phyloP scores from a whole-genome alignment of 75 land plant genomes.

The Selaginella tamariscina region DNA sequence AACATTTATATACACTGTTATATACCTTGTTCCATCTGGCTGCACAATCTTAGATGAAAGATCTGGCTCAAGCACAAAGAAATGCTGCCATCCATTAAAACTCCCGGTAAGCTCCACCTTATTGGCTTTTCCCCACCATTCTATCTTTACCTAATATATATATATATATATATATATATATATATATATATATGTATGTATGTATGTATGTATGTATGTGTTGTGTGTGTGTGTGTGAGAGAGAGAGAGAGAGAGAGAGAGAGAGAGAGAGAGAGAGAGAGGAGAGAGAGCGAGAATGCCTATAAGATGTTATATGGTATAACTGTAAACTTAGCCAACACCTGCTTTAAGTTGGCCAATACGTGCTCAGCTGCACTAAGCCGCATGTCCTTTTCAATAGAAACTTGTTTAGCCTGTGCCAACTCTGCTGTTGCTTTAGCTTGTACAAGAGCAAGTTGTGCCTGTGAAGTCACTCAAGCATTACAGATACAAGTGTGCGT shows the following conservation, averaged over 20 bases:
- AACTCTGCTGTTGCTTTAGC: constrained; percentile 47
- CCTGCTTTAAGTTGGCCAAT: constrained; percentile 51
- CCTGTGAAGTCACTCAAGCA: constrained; percentile 7
- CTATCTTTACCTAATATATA: constrained; percentile 45
- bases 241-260: constrained; percentile 14
- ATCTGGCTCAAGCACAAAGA: constrained; percentile 51
- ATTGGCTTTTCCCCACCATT: constrained; percentile 52
- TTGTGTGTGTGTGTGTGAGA: constrained; percentile 1
- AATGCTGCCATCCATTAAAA: constrained; percentile 95
- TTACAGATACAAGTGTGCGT: background rate
- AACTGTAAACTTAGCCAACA: constrained; percentile 9
- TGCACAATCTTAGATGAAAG: constrained; percentile 32
- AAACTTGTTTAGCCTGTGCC: constrained; percentile 33
- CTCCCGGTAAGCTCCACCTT: constrained; percentile 82
- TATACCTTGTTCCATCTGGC: constrained; percentile 42
- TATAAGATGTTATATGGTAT: no score
- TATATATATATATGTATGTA: background rate
- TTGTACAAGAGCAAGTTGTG: constrained; percentile 44
- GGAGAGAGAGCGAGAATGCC: background rate
- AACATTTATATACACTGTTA: background rate
- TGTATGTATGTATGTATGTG: background rate
- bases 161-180: background rate
- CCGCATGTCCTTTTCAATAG: constrained; percentile 48
- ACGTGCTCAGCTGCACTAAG: constrained; percentile 46
- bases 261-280: background rate